Evolutionary conservation across 768 basidiomycete species (phyloP).

Genomic region (Kwoniella pini): DNA sequence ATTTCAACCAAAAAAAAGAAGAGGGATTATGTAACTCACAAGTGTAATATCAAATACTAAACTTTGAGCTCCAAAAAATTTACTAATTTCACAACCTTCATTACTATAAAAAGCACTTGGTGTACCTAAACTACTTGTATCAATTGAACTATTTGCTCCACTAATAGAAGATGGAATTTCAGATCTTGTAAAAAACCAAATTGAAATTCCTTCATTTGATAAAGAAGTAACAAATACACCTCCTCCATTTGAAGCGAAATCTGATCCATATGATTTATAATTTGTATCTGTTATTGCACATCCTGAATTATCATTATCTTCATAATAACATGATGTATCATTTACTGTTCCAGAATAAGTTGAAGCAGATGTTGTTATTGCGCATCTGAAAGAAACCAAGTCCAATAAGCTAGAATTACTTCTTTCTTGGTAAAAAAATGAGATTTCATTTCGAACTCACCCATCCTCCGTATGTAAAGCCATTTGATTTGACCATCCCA

Average conservation of each 20-base stretch:
- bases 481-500: conserved; percentile 66
- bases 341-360: conserved; percentile 47
- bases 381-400: conserved; percentile 24
- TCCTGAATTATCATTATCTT: conserved; percentile 60
- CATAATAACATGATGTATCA: conserved; percentile 58
- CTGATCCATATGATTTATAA: conserved; percentile 65
- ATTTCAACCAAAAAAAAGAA: too few species aligned
- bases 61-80: conserved; percentile 51
- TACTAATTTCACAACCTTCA: conserved; percentile 57
- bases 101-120: conserved; percentile 27
- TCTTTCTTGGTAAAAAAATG: background rate
- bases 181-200: conserved; percentile 63
- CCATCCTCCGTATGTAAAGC: conserved; percentile 67
- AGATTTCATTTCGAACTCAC: conserved; percentile 23
- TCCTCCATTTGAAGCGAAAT: conserved; percentile 67
- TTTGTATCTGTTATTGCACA: conserved; percentile 66
- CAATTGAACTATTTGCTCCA: conserved; percentile 1
- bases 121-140: conserved; percentile 1
- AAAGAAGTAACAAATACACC: conserved; percentile 76
- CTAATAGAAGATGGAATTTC: conserved; percentile 15
- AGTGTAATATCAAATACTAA: conserved; percentile 66
- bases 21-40: conserved; percentile 4
- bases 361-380: conserved; percentile 15
- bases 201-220: conserved; percentile 59
- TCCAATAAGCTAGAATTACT: too few species aligned